Evolutionary conservation across 805 yeast genomes (phyloP).

Genomic region (Starmerella geochares): DNA sequence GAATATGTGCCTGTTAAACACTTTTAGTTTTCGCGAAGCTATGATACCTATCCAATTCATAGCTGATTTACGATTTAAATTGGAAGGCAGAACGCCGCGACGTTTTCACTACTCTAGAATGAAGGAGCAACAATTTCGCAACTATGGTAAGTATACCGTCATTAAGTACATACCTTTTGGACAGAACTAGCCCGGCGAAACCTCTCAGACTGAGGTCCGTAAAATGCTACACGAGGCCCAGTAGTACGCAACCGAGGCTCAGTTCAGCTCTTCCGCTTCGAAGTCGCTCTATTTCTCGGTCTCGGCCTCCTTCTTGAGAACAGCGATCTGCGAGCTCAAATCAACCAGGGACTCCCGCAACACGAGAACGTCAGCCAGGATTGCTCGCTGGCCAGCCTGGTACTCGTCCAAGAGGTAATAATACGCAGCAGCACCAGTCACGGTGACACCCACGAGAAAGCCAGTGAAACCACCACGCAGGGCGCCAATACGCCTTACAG

Average conservation of each 20-base stretch:
- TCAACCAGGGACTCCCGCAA: slow-evolving; percentile 58
- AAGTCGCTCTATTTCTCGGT: slow-evolving; percentile 9
- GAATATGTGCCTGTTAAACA: too few relatives aligned
- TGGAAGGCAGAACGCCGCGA: too few relatives aligned
- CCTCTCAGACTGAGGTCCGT: too few relatives aligned
- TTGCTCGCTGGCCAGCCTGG: slow-evolving; percentile 58
- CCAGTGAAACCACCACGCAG: slow-evolving; percentile 48
- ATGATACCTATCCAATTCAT: too few relatives aligned
- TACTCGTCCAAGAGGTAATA: slow-evolving; percentile 70
- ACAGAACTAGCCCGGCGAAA: too few relatives aligned
- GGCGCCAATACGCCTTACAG: slow-evolving; percentile 23
- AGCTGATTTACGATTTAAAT: too few relatives aligned
- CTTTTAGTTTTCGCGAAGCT: too few relatives aligned
- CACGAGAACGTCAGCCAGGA: slow-evolving; percentile 62
- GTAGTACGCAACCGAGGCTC: too few relatives aligned
- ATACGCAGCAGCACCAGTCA: slow-evolving; percentile 67
- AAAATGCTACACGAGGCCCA: too few relatives aligned
- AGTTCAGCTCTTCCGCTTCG: too few relatives aligned
- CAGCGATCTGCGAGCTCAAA: slow-evolving; percentile 59
- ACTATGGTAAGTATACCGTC: too few relatives aligned
- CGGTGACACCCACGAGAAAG: slow-evolving; percentile 63
- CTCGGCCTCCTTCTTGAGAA: slow-evolving; percentile 37
- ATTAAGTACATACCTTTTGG: not conserved
- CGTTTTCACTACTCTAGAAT: not conserved
- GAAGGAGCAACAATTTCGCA: too few relatives aligned